These are phyloP conservation scores for Brassica nigra DNA, from an alignment of 345 rosid species.

Conservation along the genomic window DNA sequence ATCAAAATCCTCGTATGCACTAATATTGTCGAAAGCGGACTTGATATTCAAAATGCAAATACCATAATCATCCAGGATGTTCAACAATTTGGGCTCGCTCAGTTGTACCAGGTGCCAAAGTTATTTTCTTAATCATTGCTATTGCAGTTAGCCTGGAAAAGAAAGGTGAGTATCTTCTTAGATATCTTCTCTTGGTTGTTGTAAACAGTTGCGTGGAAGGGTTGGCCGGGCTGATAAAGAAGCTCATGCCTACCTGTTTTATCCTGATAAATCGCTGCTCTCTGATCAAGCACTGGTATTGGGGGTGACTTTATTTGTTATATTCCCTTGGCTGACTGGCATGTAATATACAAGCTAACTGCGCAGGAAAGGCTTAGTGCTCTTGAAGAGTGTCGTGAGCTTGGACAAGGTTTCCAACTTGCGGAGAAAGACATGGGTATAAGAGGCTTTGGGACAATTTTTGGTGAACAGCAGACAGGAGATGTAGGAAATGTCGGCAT, in stretches of 20 bases:
- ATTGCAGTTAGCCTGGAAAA: conserved; percentile 11
- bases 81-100: conserved; percentile 93
- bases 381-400: conserved; percentile 85
- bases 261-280: conserved; percentile 79
- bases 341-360: conserved; percentile 40
- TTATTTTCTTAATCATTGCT: conserved; percentile 10
- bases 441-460: conserved; percentile 93
- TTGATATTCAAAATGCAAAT: conserved; percentile 95
- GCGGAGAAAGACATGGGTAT: conserved; percentile 99
- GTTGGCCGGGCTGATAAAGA: conserved; percentile 90
- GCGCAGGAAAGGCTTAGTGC: conserved; percentile 90
- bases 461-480: conserved; percentile 98
- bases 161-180: conserved; percentile 33
- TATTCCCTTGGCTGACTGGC: conserved; percentile 12
- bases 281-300: conserved; percentile 80
- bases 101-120: conserved; percentile 78
- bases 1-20: conserved; percentile 85
- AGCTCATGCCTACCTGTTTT: conserved; percentile 93
- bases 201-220: conserved; percentile 89
- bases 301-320: conserved; percentile 1
- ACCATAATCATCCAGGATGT: conserved; percentile 95
- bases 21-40: conserved; percentile 96
- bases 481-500: conserved; percentile 96
- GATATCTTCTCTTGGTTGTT: conserved; percentile 35
- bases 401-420: conserved; percentile 97